Evolutionary conservation across 768 basidiomycete species (phyloP).

Genomic region (Agrocybe chaxingu): DNA sequence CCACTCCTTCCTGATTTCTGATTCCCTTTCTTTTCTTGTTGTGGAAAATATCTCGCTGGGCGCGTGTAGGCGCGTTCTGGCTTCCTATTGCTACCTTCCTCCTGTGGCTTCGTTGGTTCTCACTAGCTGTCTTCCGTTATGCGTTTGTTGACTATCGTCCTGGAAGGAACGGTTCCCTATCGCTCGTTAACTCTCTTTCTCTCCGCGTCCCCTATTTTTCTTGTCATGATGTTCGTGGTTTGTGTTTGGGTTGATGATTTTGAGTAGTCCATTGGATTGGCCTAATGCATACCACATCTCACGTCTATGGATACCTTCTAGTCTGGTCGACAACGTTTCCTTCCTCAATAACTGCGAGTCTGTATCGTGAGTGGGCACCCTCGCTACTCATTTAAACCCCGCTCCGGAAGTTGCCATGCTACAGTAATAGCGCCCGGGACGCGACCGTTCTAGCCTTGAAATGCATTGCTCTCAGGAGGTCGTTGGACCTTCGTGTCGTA

Average conservation of each 20-base stretch:
- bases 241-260: conserved; percentile 1
- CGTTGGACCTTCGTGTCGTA: too few relatives aligned
- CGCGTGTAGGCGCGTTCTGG: too few relatives aligned
- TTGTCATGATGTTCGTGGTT: background rate
- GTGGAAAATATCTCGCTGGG: conserved; percentile 12
- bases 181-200: background rate
- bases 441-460: too few relatives aligned
- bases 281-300: conserved; percentile 1
- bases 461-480: too few relatives aligned
- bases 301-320: background rate
- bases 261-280: conserved; percentile 8
- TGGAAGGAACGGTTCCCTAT: background rate
- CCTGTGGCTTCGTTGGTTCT: background rate
- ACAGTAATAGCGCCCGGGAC: too few relatives aligned
- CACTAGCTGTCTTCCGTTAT: background rate
- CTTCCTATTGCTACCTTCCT: background rate
- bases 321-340: background rate
- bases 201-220: background rate
- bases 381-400: too few relatives aligned
- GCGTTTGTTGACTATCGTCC: background rate
- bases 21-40: conserved; percentile 4
- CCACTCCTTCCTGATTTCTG: conserved; percentile 5
- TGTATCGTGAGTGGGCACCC: too few relatives aligned
- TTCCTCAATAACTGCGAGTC: too few relatives aligned
- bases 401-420: too few relatives aligned